phyloP scores from a whole-genome alignment of 345 rosid genomes.

The Sonneratia alba region DNA sequence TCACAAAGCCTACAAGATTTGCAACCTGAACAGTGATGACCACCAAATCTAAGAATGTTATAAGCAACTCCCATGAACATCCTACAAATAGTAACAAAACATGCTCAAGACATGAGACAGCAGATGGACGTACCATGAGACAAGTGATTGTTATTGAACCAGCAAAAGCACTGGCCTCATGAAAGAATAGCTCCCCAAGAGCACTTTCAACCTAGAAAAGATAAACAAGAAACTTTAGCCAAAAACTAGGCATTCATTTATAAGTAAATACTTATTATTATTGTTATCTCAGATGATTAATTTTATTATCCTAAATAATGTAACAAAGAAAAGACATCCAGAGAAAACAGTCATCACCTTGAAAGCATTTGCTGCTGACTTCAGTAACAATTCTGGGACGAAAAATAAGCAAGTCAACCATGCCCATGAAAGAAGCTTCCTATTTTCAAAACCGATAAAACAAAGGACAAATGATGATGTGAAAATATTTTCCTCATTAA shows the following conservation, averaged over 20 bases:
- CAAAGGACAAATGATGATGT: neutral
- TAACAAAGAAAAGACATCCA: neutral
- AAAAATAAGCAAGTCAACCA: constrained; percentile 95
- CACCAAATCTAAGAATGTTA: neutral
- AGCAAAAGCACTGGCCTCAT: constrained; percentile 65
- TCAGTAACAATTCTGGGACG: constrained; percentile 79
- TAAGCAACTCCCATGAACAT: neutral
- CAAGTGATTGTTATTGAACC: constrained; percentile 86
- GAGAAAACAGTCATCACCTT: constrained; percentile 35
- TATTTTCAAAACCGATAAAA: constrained; percentile 27
- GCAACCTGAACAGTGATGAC: constrained; percentile 43
- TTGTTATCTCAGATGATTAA: neutral
- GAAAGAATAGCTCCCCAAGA: constrained; percentile 42
- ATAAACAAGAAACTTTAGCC: constrained; percentile 5
- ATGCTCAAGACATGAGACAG: neutral
- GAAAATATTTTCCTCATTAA: neutral
- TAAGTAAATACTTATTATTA: neutral
- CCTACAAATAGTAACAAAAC: neutral
- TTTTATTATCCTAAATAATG: neutral
- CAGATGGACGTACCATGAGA: constrained; percentile 59
- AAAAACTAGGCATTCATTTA: neutral
- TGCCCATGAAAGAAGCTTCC: constrained; percentile 99
- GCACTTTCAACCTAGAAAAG: constrained; percentile 45
- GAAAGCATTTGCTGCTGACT: constrained; percentile 53
- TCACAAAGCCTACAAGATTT: constrained; percentile 85